These are phyloP conservation scores for Mycosphaerella arachidis DNA, from an alignment of 2,329 filamentous ascomycete species.

Conservation along the genomic window DNA sequence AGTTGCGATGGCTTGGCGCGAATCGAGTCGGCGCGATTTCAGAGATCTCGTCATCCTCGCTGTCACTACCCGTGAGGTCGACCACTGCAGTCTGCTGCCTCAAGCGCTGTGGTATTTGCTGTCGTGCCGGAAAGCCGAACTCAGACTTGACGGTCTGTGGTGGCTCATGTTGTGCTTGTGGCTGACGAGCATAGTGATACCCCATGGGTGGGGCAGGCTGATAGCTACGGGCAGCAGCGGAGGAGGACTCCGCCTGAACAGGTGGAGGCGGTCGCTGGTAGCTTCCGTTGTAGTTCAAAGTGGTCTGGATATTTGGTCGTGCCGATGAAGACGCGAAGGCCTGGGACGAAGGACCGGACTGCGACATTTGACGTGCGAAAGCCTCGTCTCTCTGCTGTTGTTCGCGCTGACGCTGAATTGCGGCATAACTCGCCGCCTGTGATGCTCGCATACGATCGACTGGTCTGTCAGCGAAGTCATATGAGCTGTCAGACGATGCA, in stretches of 20 bases:
- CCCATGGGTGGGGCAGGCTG: not conserved
- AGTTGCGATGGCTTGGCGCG: slow-evolving; percentile 21
- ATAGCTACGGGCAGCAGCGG: slow-evolving; percentile 1
- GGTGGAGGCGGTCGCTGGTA: slow-evolving; percentile 23
- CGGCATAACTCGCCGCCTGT: slow-evolving; percentile 12
- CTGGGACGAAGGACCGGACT: slow-evolving; percentile 9
- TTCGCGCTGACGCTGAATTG: slow-evolving; percentile 12
- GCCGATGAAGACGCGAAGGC: slow-evolving; percentile 21
- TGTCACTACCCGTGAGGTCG: slow-evolving; percentile 31
- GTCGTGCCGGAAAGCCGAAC: slow-evolving; percentile 2
- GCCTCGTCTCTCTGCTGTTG: slow-evolving; percentile 22
- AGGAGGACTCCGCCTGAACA: slow-evolving; percentile 12
- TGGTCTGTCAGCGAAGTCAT: slow-evolving; percentile 17
- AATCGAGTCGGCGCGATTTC: slow-evolving; percentile 25
- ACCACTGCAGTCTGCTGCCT: slow-evolving; percentile 20
- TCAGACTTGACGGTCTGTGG: slow-evolving; percentile 8
- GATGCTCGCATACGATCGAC: slow-evolving; percentile 12
- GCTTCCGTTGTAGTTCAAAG: slow-evolving; percentile 25
- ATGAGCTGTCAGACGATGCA: slow-evolving; percentile 24
- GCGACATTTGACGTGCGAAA: slow-evolving; percentile 27
- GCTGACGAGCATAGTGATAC: not conserved
- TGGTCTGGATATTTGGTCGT: slow-evolving; percentile 27
- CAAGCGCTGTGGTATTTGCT: slow-evolving; percentile 14
- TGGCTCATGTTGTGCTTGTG: not conserved
- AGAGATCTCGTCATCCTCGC: slow-evolving; percentile 28